These are phyloP conservation scores for Daldinia bambusicola DNA, from an alignment of 495 filamentous ascomycete species.

Conservation along the genomic window DNA sequence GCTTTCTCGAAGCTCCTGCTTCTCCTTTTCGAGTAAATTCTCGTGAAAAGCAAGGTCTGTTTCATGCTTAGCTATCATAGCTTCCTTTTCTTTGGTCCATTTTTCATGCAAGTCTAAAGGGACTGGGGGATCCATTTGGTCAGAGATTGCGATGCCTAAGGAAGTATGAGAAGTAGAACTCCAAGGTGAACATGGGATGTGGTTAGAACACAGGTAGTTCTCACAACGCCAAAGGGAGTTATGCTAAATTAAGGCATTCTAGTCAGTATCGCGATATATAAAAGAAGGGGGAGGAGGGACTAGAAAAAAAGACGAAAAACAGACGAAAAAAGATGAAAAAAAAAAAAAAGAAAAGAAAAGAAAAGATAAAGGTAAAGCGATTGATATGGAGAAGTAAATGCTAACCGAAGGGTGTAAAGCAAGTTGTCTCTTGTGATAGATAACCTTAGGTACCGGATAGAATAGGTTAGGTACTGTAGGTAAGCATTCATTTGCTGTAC, in stretches of 20 bases:
- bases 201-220: background rate
- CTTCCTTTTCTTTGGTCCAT: constrained; percentile 12
- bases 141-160: background rate
- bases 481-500: too few relatives aligned
- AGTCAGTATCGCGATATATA: background rate
- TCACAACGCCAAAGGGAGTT: background rate
- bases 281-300: background rate
- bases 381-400: background rate
- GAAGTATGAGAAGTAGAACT: background rate
- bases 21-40: constrained; percentile 12
- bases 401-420: background rate
- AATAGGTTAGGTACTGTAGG: too few relatives aligned
- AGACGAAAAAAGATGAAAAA: too few relatives aligned
- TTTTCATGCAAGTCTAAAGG: background rate
- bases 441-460: too few relatives aligned
- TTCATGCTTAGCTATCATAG: constrained; percentile 14
- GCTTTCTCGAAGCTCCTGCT: constrained; percentile 2
- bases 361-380: too few relatives aligned
- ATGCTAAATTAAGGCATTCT: background rate
- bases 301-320: background rate
- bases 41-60: constrained; percentile 11
- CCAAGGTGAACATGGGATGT: background rate
- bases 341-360: too few relatives aligned
- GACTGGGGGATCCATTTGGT: constrained; percentile 26
- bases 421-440: background rate